Base-by-base conservation (phyloP, 495 filamentous ascomycete genomes). In the Neurospora sp. region DNA sequence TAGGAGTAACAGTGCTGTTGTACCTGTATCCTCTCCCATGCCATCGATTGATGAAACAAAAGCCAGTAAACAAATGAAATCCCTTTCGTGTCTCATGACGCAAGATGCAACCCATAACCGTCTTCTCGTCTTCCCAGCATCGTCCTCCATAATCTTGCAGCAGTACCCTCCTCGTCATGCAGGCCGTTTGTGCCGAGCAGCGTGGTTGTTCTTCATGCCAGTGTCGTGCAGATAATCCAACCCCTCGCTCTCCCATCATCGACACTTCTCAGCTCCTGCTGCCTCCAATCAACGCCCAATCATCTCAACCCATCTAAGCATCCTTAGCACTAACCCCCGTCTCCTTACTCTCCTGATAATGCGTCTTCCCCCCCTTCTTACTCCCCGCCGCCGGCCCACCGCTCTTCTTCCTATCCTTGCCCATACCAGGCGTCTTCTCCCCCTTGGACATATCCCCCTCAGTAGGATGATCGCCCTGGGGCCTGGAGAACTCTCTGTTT, bases 311-410 rank as follows among this genome's bases (percentile, higher is more conserved):
- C 35, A 0, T 5, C 4, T 12, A 41, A 5, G 69, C 69, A 2
- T 46, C 37, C 69, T 31, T 39, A 8, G 42, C 27, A 18, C 23
- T 16, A 31, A 72, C 69, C 16, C 31, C 39, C 7, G 46, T 1
- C 4, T 60, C 38, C 72, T 72, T 39, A 16, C 11, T 37, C 27
- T 27, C 40, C 46, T 75, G 60, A 2, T 73, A 72, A 27, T 76
- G 66, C 74, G 77, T 79, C 74, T 76, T 78, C 54, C 66, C 77
- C 73, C 78, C 74, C 72, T 76, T 77, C 72, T 79, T 74, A 9
- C 72, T 74, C 41, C 71, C 46, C 31, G 44, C 23, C 27, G 10
- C 23, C 40, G 74, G 31, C 3, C 70, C 71, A 5, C 75, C 75
- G 10, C 73, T 72, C 37, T 71, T 72, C 72, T 72, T 72, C 14